Conservation (phyloP, 1,284 basidiomycete genomes). For the Exobasidium rhododendri region DNA sequence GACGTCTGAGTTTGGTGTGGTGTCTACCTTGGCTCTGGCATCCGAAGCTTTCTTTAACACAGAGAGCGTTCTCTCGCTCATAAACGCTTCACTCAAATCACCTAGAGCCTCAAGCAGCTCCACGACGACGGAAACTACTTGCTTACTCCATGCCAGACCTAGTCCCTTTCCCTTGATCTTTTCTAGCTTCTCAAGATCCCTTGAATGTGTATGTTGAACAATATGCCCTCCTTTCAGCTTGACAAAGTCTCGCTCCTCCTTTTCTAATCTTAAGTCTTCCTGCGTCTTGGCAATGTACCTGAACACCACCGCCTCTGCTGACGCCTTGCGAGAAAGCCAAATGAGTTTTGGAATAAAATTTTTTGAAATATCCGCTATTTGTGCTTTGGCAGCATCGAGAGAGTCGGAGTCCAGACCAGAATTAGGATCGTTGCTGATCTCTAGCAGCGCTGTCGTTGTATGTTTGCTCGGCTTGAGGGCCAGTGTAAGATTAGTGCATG, state of each 20-base stretch:
- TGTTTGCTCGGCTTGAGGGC: not conserved
- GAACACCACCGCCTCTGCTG: not conserved
- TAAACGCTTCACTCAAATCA: slow-evolving; percentile 4
- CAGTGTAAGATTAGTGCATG: slow-evolving; percentile 9
- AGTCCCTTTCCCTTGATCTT: not conserved
- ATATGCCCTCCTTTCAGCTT: not conserved
- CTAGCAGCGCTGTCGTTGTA: not conserved
- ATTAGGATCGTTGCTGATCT: not conserved
- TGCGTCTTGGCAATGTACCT: not conserved
- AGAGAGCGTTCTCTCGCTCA: not conserved
- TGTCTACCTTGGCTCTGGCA: not conserved
- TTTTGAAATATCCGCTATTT: not conserved
- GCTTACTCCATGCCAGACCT: slow-evolving; percentile 6
- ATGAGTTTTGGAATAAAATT: slow-evolving; percentile 7
- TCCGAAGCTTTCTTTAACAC: slow-evolving; percentile 7
- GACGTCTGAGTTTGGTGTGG: not conserved
- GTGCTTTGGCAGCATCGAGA: slow-evolving; percentile 4
- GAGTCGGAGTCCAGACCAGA: slow-evolving; percentile 5
- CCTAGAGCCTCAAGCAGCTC: slow-evolving; percentile 2
- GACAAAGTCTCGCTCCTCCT: slow-evolving; percentile 1
- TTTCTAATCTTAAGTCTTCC: not conserved
- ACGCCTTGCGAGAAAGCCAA: not conserved
- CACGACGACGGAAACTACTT: not conserved
- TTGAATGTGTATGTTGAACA: not conserved
- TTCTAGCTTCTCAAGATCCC: slow-evolving; percentile 1